Conservation (phyloP, 495 filamentous ascomycete species). For the Gamarada debralockiae region DNA sequence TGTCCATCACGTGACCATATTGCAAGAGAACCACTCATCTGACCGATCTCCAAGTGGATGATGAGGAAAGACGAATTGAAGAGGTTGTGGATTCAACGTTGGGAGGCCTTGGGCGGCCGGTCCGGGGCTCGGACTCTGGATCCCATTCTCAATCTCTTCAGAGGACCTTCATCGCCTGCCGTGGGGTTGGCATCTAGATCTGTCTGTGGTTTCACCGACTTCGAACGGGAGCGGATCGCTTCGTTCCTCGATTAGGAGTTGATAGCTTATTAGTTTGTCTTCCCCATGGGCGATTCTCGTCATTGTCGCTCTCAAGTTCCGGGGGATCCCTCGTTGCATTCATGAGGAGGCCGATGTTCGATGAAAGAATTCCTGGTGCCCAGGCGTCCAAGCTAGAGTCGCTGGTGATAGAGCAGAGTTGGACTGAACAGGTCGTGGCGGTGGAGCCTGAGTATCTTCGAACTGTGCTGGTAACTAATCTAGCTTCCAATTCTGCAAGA, state of each 20-base stretch:
- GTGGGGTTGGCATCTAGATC: neutral
- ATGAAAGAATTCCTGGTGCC: too few species aligned
- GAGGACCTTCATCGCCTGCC: neutral
- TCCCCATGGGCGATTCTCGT: neutral
- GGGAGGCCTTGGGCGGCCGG: constrained; percentile 3
- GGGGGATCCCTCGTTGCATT: neutral
- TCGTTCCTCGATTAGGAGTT: too few species aligned
- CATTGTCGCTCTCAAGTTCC: neutral
- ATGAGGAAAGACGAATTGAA: constrained; percentile 6
- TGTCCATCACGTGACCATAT: too few species aligned
- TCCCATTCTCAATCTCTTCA: constrained; percentile 6
- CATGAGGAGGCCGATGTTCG: neutral
- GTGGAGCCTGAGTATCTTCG: too few species aligned
- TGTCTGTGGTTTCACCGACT: too few species aligned
- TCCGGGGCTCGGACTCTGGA: neutral
- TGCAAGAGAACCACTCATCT: constrained; percentile 20
- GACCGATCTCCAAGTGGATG: constrained; percentile 10
- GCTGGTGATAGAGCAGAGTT: too few species aligned
- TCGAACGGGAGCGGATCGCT: too few species aligned
- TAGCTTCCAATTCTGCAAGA: too few species aligned
- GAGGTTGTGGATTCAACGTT: constrained; percentile 12
- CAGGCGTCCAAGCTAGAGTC: too few species aligned
- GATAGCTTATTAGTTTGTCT: too few species aligned
- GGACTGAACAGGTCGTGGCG: too few species aligned
- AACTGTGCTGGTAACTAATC: too few species aligned